Percentiles rank a stretch among this genome's conserved stretches.
These are phyloP conservation scores for Spergularia marina DNA, from an alignment of 148 eudicot species.

Conservation along the genomic window DNA sequence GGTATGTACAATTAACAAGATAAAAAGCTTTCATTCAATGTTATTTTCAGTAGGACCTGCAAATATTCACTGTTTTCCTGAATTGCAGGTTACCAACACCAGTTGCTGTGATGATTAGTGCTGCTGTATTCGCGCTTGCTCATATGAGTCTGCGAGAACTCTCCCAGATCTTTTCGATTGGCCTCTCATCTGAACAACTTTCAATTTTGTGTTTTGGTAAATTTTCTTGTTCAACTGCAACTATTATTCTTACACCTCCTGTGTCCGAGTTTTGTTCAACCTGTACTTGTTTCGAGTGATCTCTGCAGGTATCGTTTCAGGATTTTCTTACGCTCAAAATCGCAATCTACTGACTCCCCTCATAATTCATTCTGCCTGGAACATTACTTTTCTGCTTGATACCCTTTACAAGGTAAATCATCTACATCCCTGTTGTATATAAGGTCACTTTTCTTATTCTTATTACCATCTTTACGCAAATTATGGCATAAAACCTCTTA, in stretches of 20 bases:
- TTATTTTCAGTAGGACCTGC: too few species aligned
- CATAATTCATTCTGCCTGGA: constrained; percentile 84
- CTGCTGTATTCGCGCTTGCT: constrained; percentile 87
- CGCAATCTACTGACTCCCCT: constrained; percentile 90
- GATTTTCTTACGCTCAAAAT: constrained; percentile 94
- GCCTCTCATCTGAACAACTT: constrained; percentile 37
- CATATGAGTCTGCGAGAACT: constrained; percentile 92
- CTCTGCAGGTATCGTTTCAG: constrained; percentile 65
- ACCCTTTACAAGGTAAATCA: constrained; percentile 81
- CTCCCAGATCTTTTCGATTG: constrained; percentile 85
- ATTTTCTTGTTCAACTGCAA: too few species aligned
- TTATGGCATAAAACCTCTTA: too few species aligned
- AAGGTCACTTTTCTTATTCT: too few species aligned
- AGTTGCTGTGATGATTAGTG: constrained; percentile 67
- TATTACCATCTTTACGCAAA: too few species aligned
- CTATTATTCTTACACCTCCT: too few species aligned
- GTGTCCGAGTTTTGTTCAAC: too few species aligned
- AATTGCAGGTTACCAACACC: constrained; percentile 89
- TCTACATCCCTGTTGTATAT: too few species aligned
- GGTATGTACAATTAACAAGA: constrained; percentile 40
- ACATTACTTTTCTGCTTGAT: constrained; percentile 87
- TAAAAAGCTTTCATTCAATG: neutral
- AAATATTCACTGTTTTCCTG: neutral
- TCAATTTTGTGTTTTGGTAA: neutral
- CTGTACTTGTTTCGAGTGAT: too few species aligned